Base-by-base conservation (phyloP, 768 basidiomycete species). In the Lactarius quietus region DNA sequence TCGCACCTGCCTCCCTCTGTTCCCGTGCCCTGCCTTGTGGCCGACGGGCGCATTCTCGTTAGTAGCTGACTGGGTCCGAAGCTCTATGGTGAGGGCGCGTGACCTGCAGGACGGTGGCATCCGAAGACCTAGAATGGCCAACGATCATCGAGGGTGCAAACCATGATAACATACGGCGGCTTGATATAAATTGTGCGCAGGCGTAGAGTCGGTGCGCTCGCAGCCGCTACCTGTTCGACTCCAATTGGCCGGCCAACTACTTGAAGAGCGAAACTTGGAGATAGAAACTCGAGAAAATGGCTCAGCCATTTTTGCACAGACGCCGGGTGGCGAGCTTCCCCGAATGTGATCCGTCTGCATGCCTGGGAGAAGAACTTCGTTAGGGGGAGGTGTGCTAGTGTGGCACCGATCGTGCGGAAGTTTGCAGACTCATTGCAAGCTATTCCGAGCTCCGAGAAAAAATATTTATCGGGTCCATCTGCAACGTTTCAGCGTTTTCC, bases 351-450 rank as follows among this genome's bases (percentile, higher is more conserved):
- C 43, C 43, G 43, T 28, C 55, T 39, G 36, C 59, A 51, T 35
- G 45, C 23, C 15, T 5, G 18, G 56, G 52, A 36, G 18, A 43
- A n/a, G 45, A 48, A 56, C 18, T n/a, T 38, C 14, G 53, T 15
- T 14, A 35, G 23, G 41, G 29, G 26, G 38, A 38, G 39, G 31
- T 33, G n/a, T 4, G 35, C 18, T 57, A 7, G 18, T 17, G 41
- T 15, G 43, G 48, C 48, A 62, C 39, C 28, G 38, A 62, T 56
- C 65, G 56, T 61, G 28, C 51, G 61, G 65, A 54, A 45, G 65
- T 59, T 51, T 54, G 65, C 61, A 62, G 56, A 61, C 61, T 57
- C 20, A 61, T 36, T 48, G 45, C 23, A 23, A 26, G 3, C 28
- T 38, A 7, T 10, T 29, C 33, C 31, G 26, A 59, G 36, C 43